Base-by-base conservation (phyloP, 768 basidiomycete species). In the Tylopilus felleus region DNA sequence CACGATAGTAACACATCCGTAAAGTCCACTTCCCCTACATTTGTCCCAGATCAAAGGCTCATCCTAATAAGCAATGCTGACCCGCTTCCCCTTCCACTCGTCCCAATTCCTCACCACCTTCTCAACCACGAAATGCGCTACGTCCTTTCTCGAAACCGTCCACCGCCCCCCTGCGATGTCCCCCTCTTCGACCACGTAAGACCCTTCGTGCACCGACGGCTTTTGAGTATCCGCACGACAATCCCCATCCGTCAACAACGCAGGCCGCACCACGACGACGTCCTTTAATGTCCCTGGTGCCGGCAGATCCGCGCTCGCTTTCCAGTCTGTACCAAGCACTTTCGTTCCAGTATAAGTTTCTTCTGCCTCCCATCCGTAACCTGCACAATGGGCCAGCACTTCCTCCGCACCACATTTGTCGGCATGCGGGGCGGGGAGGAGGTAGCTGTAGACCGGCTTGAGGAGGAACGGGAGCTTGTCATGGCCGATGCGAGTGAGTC, bases 361-460 rank as follows among this genome's bases (percentile, higher is more conserved):
- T n/a, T 73, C 72, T 13, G 73, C 61, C 38, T 78, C 60, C 84
- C 85, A 86, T 1, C 64, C 27, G 76, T 76, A 75, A 1, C 81
- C 85, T 0, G 79, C 72, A 53, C 72, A 70, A 53, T 85, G 74
- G 1, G 74, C 68, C 5, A 81, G 46, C 2, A 78, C 65, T 27
- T 79, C 73, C 67, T 90, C 88, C 29, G 71, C 67, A 8, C 80
- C 85, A 42, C 81, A 40, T 67, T 89, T 90, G 67, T 89, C 86
- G 27, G 62, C 72, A 63, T 84, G 84, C 5, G 83, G 80, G 2
- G 31, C 54, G 5, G 65, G 39, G 40, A 86, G 67, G 25, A 80
- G 44, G 56, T 71, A 74, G 5, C 63, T 55, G 64, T 86, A 86
- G 0, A 88, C 0, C 0, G 75, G 75, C 57, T 77, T 79, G 29